Evolutionary conservation across 805 yeast species (phyloP), one percentile per base, ranked within the genome.

Genomic region (Candida saitoana): DNA sequence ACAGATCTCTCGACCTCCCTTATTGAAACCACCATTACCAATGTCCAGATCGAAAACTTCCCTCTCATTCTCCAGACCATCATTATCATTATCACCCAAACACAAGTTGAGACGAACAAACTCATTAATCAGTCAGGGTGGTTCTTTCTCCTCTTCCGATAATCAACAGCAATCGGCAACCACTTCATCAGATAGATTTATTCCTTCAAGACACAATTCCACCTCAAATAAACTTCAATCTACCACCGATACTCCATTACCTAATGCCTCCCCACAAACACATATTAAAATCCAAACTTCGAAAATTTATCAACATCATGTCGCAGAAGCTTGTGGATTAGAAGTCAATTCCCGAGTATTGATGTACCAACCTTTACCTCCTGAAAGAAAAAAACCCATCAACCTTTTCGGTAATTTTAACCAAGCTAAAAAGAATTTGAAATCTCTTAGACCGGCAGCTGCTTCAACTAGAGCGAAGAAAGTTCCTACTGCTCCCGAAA

Each of bases 261-360:
- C 75, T 2, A 67, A 68, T 51, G 74, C 74, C 14, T 68, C 77
- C 41, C 82, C 82, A 1, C 68, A 69, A 45, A 73, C 77, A 5
- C 80, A 77, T 52, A 76, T 78, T 34, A 72, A 71, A 49, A 74
- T 75, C 3, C 80, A 76, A 53, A 75, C 77, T 3, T 63, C 74
- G 6, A 70, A 73, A 47, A 73, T 76, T 4, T 87, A 87, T 55
- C 84, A 84, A 59, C 79, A 79, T 52, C 82, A 87, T 19, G 96
- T 91, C 2, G 98, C 97, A 0, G 85, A 85, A 56, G 98, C 97
- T 0, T 91, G 97, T 60, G 98, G 99, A 0, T 70, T 89, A 38
- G 83, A 85, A 44, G 77, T 86, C 54, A 84, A 87, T 47, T 84
- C 87, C 47, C 72, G 96, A 48, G 87, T 93, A 30, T 67, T 91